phyloP scores from a whole-genome alignment of 1,284 basidiomycete genomes.

The Irpex sp. region DNA sequence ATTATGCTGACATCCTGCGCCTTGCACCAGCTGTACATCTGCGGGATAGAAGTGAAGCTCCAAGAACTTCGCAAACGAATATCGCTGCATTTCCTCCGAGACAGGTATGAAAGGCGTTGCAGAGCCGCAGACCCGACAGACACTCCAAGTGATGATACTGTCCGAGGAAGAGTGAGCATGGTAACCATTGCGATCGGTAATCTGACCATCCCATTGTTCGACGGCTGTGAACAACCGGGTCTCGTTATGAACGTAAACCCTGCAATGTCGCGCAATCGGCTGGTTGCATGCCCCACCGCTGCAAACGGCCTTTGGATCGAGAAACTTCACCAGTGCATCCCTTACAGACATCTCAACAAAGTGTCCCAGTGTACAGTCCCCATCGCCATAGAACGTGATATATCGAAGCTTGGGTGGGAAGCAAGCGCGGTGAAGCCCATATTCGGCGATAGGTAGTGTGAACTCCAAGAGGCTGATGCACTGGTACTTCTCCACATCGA shows the following conservation, averaged over 20 bases:
- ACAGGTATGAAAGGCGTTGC: constrained; percentile 88
- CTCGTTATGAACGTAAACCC: constrained; percentile 87
- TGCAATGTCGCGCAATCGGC: constrained; percentile 81
- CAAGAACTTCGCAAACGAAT: constrained; percentile 92
- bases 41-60: constrained; percentile 92
- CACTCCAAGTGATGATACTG: constrained; percentile 89
- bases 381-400: constrained; percentile 89
- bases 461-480: constrained; percentile 77
- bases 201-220: constrained; percentile 83
- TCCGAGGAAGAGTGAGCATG: constrained; percentile 57
- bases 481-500: constrained; percentile 93
- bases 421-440: constrained; percentile 63
- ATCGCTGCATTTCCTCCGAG: constrained; percentile 90
- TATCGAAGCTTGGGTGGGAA: constrained; percentile 68
- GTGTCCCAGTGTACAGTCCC: constrained; percentile 90
- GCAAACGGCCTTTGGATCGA: constrained; percentile 76
- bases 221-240: constrained; percentile 82
- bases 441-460: constrained; percentile 68
- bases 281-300: constrained; percentile 82
- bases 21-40: constrained; percentile 77
- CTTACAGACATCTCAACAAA: constrained; percentile 82
- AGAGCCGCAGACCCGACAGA: constrained; percentile 78
- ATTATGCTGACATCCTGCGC: constrained; percentile 89
- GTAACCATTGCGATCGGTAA: constrained; percentile 50
- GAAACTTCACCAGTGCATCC: constrained; percentile 65